These are phyloP conservation scores for Akanthomyces uredinophilus DNA, from an alignment of 2,329 filamentous ascomycete species.

Conservation along the genomic window DNA sequence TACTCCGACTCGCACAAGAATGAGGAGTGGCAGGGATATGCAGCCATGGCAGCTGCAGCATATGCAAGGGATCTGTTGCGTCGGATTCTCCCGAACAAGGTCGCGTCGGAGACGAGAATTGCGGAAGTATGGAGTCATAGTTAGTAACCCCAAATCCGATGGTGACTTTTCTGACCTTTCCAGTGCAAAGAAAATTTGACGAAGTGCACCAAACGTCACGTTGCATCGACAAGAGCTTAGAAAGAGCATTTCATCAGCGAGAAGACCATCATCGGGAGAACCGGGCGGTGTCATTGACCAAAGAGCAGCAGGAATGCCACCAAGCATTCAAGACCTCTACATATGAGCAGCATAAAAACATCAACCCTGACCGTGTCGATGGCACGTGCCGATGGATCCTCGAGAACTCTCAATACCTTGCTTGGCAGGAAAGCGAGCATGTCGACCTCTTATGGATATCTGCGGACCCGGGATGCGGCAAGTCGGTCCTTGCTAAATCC, in stretches of 20 bases:
- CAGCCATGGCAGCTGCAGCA: too few species aligned
- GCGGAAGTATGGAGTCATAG: too few species aligned
- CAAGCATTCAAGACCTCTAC: constrained; percentile 22
- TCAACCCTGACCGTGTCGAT: constrained; percentile 24
- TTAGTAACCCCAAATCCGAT: too few species aligned
- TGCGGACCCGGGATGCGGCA: constrained; percentile 40
- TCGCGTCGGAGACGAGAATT: too few species aligned
- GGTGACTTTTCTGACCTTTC: too few species aligned
- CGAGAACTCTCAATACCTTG: constrained; percentile 22
- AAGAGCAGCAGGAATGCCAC: constrained; percentile 18
- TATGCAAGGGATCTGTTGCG: too few species aligned
- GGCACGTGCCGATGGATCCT: constrained; percentile 33
- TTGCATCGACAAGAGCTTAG: too few species aligned
- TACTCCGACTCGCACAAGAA: too few species aligned
- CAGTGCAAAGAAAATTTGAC: too few species aligned
- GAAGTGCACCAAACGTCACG: too few species aligned
- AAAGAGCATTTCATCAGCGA: not conserved
- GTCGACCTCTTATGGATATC: constrained; percentile 34
- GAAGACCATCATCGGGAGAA: not conserved
- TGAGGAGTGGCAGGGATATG: too few species aligned
- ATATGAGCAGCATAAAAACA: constrained; percentile 28
- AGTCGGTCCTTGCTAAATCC: constrained; percentile 36
- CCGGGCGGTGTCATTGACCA: not conserved
- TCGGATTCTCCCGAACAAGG: too few species aligned
- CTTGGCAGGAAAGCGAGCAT: constrained; percentile 21